Base-by-base conservation (phyloP, 1,284 basidiomycete genomes). In the Papiliotrema terrestris region DNA sequence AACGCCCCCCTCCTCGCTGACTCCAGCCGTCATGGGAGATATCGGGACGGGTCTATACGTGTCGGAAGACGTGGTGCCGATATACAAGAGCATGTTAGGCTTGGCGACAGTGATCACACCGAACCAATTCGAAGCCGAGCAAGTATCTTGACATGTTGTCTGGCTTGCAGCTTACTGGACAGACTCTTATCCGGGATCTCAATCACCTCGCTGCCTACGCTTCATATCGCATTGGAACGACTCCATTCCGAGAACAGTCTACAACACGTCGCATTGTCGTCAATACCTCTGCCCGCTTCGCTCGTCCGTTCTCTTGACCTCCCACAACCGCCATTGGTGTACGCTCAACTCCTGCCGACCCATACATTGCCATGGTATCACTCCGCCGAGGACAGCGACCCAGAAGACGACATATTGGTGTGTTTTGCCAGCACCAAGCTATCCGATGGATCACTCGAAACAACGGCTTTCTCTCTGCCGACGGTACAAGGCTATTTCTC, bases 101-200 rank as follows among this genome's bases (percentile, higher is more conserved):
- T 78, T 87, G 22, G 86, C 94, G 1, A 91, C 89, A 0, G 87
- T 98, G 54, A 95, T 97, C 61, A 94, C 95, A 0, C 95, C 95
- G 0, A 99, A 99, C 72, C 96, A 94, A 83, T 99, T 95, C 63
- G 96, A 99, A 79, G 89, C 89, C 53, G 93, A 98, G 91, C 94
- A 71, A 73, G 87, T 80, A 45, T 22, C 20, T 9, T 6, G 15
- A 45, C 13, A 32, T 45, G 8, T 19, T 2, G 23, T 41, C 36
- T 44, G 19, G 43, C 49, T 54, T 36, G 56, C 20, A 3, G 22
- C 42, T 32, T 11, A 14, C 22, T 19, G 5, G 29, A 2, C 67
- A 92, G 88, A 74, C 80, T 86, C 2, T 79, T 95, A 14, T 91
- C 93, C 0, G 83, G 84, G 43, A 79, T 83, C 46, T 77, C 83